phyloP scores from a whole-genome alignment of 2,329 filamentous ascomycete species.

The Didymella exigua region DNA sequence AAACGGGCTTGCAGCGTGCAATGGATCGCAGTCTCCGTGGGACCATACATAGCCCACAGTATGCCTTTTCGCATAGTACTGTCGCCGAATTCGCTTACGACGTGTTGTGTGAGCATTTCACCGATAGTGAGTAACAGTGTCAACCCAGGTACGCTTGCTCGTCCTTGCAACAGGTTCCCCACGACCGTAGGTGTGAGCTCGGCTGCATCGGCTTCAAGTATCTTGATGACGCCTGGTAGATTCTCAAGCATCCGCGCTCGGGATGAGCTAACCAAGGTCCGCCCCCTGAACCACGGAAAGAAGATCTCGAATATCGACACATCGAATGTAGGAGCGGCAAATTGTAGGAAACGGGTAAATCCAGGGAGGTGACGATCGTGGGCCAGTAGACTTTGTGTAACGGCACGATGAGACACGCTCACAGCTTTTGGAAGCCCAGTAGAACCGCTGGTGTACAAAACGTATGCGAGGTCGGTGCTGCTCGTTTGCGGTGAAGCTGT shows the following conservation, averaged over 20 bases:
- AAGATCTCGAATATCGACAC: conserved; percentile 96
- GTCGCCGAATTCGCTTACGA: conserved; percentile 80
- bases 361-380: conserved; percentile 77
- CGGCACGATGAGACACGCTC: conserved; percentile 77
- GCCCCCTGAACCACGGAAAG: conserved; percentile 77
- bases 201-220: conserved; percentile 76
- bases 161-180: conserved; percentile 72
- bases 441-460: conserved; percentile 93
- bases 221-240: conserved; percentile 69
- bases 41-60: conserved; percentile 92
- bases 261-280: conserved; percentile 74
- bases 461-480: conserved; percentile 68
- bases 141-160: conserved; percentile 69
- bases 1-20: conserved; percentile 77
- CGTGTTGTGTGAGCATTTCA: conserved; percentile 82
- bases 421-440: conserved; percentile 91
- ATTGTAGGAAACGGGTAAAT: conserved; percentile 85
- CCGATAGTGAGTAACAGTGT: conserved; percentile 83
- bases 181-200: conserved; percentile 90
- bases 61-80: conserved; percentile 61
- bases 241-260: conserved; percentile 75
- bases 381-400: conserved; percentile 79
- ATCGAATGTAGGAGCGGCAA: conserved; percentile 90
- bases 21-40: conserved; percentile 90
- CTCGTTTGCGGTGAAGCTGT: conserved; percentile 21